Conservation (phyloP, 2,329 filamentous ascomycete genomes). For the Aspergillus carbonarius region DNA sequence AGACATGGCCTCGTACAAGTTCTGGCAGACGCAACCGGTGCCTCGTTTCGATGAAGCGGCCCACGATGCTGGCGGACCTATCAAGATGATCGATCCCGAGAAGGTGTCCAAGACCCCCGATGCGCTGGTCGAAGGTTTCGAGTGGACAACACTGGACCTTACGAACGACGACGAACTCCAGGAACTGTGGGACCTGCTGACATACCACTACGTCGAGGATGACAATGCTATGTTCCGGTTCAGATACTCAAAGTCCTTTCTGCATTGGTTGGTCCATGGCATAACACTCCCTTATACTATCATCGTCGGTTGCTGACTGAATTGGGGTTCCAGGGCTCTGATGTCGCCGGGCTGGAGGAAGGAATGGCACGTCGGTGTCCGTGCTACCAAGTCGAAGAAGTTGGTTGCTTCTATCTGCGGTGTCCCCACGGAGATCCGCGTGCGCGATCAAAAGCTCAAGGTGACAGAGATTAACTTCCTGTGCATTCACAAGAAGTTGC, state of each 20-base stretch:
- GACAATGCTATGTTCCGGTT: slow-evolving; percentile 97
- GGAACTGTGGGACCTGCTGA: slow-evolving; percentile 88
- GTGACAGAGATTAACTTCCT: slow-evolving; percentile 97
- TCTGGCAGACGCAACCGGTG: slow-evolving; percentile 97
- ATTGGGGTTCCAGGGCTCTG: slow-evolving; percentile 66
- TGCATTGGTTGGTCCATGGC: slow-evolving; percentile 68
- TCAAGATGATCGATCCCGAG: slow-evolving; percentile 75
- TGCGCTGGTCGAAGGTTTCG: slow-evolving; percentile 76
- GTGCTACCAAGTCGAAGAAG: slow-evolving; percentile 76
- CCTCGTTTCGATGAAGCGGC: slow-evolving; percentile 69
- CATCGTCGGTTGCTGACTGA: not conserved
- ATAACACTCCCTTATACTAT: not conserved
- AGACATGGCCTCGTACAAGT: slow-evolving; percentile 97
- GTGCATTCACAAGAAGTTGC: slow-evolving; percentile 96
- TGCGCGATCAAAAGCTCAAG: slow-evolving; percentile 72
- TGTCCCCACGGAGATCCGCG: slow-evolving; percentile 78
- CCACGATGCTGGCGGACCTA: slow-evolving; percentile 71
- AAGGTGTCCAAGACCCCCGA: slow-evolving; percentile 76
- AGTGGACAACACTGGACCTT: slow-evolving; percentile 91
- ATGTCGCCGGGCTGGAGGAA: slow-evolving; percentile 92
- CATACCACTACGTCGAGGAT: slow-evolving; percentile 95
- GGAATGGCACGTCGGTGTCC: slow-evolving; percentile 93
- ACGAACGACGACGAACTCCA: slow-evolving; percentile 73
- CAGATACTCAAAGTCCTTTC: slow-evolving; percentile 85
- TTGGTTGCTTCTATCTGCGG: slow-evolving; percentile 95